phyloP scores from a whole-genome alignment of 768 basidiomycete genomes.

The Mycena metata region DNA sequence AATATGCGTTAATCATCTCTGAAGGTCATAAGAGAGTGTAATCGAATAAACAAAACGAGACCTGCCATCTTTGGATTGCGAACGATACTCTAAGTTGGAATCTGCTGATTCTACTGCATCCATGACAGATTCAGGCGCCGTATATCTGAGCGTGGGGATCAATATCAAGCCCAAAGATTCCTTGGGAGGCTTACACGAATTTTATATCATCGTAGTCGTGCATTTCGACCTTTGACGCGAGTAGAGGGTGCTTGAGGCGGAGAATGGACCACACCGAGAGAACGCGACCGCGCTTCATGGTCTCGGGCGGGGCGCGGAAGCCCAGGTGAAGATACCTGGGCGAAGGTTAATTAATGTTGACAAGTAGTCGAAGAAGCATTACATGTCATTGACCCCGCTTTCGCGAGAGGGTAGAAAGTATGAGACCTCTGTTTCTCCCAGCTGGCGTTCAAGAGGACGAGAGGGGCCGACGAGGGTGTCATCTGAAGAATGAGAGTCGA shows the following conservation, averaged over 20 bases:
- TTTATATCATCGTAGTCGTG: constrained; percentile 71
- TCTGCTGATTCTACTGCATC: constrained; percentile 65
- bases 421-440: constrained; percentile 83
- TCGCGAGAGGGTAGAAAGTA: constrained; percentile 87
- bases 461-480: constrained; percentile 28
- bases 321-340: constrained; percentile 85
- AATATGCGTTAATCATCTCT: constrained; percentile 77
- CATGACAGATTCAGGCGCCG: constrained; percentile 55
- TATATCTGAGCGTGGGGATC: constrained; percentile 54
- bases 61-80: constrained; percentile 69
- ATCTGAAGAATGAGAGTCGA: constrained; percentile 31
- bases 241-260: constrained; percentile 76
- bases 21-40: constrained; percentile 20
- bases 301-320: constrained; percentile 61
- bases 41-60: constrained; percentile 1
- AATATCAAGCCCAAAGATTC: constrained; percentile 10
- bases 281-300: constrained; percentile 64
- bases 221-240: constrained; percentile 75
- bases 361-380: constrained; percentile 40
- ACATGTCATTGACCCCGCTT: constrained; percentile 91
- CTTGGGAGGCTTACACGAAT: constrained; percentile 67
- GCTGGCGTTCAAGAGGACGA: constrained; percentile 58
- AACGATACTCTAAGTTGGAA: constrained; percentile 62
- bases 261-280: constrained; percentile 79
- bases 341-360: constrained; percentile 12